Percentiles rank a stretch among this genome's conserved stretches.
phyloP scores from a whole-genome alignment of 2,329 filamentous ascomycete genomes.

The Aschersonia sp. region DNA sequence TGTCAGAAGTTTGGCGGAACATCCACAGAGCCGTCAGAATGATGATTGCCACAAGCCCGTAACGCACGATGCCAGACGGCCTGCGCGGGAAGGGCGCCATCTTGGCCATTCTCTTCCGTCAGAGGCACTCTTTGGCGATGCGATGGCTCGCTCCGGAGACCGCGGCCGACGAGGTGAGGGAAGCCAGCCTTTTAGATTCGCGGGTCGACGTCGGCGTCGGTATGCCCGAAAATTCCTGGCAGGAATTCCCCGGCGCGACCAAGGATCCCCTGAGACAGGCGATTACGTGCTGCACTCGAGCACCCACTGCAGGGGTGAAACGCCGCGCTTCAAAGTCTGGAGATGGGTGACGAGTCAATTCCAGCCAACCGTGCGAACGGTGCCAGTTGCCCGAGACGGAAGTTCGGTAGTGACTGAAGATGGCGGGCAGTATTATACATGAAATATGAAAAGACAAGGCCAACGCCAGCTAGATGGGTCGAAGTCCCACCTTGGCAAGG shows the following conservation, averaged over 20 bases:
- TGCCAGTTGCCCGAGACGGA: no score
- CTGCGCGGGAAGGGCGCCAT: constrained; percentile 5
- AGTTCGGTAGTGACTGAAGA: no score
- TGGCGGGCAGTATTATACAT: no score
- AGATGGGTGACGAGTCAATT: no score
- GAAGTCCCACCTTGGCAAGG: no score
- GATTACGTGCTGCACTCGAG: not conserved
- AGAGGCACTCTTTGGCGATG: not conserved
- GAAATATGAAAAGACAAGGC: no score
- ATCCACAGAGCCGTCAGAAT: constrained; percentile 18
- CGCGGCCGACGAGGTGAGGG: not conserved
- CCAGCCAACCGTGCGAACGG: no score
- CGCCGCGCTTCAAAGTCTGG: no score
- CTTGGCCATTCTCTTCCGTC: constrained; percentile 4
- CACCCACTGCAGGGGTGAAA: not conserved
- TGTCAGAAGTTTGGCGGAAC: constrained; percentile 9
- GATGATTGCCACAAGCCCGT: constrained; percentile 20
- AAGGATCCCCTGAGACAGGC: not conserved
- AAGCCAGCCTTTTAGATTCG: not conserved
- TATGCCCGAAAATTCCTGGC: not conserved
- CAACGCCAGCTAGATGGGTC: no score
- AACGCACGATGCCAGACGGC: constrained; percentile 27
- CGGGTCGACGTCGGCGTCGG: not conserved
- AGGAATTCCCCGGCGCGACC: not conserved
- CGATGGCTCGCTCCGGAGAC: not conserved